Base-by-base conservation (phyloP, 106 monocot species). In the Platanthera zijinensis region DNA sequence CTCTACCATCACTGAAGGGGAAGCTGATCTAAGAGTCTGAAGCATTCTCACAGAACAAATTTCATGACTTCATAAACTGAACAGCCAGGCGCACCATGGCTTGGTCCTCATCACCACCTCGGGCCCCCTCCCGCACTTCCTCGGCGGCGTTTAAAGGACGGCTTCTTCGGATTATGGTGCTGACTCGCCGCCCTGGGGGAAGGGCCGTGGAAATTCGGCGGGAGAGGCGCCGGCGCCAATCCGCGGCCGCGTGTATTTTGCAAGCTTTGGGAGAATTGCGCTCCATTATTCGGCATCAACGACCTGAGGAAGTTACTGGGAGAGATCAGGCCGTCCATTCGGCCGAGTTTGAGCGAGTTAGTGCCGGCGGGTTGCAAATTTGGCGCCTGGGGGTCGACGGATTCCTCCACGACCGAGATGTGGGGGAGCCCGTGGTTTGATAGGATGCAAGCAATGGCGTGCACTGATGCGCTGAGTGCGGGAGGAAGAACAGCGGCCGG, bases 401-500 rank as follows among this genome's bases (percentile, higher is more conserved):
- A 57, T 14, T 82, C 80, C 57, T 83, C 76, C 54, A 78, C 62
- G 57, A 84, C 59, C 47, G 79, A 52, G 39, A 88, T 49, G 54
- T 76, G 75, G 4, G 85, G 71, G 57, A 88, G 56, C 10, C 90
- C 94, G 53, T 94, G 84, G 71, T 79, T 86, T 54, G 99, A 99
- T 19, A 99, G 84, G 50, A 99, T 87, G 82, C 85, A 94, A 7
- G 90, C 84, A n/a, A 99, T 90, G 17, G 99, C 83, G 63, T 90
- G 79, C 78, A 94, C 82, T 4, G 99, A 84, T n/a, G 99, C 94
- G 50, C 78, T 90, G 47, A 99, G 92, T 22, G 77, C 80, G 49
- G 94, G 86, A 50, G 99, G 99, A 10, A 94, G 84, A 80, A 79
- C 78, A 69, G 71, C 74, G 56, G 61, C 51, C 32, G 97, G 94